Evolutionary conservation across 2,329 filamentous ascomycete genomes (phyloP), one percentile per base, ranked within the genome.

Genomic region (Trichophyton benhamiae): DNA sequence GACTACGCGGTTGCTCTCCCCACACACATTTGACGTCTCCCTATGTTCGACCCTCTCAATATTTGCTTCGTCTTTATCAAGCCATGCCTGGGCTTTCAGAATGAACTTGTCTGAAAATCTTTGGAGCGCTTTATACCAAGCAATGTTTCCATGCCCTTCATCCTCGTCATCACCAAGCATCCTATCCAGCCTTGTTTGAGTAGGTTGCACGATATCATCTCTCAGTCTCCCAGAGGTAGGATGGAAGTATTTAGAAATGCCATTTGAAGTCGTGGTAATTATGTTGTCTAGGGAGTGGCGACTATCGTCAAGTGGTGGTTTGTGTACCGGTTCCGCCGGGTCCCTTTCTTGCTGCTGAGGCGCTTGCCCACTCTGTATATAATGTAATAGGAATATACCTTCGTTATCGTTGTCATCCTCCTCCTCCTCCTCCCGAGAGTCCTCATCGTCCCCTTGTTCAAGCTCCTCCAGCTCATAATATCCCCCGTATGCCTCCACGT

Each of bases 231-330:
- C 62, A 2, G 67, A 67, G 7, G 55, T 17, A 3, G 62, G 62
- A 62, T 70, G 62, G 58, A 70, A 69, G 53, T 66, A 68, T 60
- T 59, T 64, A 1, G 63, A 61, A 7, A 68, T 59, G n/a, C 33
- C 60, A 27, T 60, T 22, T 25, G 42, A 49, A 38, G 25, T 3
- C 17, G 49, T 48, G 27, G 8, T 7, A 22, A 20, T 11, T 59
- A 25, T 48, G 27, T 36, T 15, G 42, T 36, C n/a, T 49, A 25
- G 30, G 41, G 22, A 25, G 8, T 27, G 38, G 20, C 11, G 58
- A 30, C 20, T 49, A 13, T 33, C 25, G 44, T 20, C 25, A 27
- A 6, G 9, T 13, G 20, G 9, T 8, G 9, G 46, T 22, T 49
- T 20, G n/a, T 15, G 25, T 49, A 20, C 3, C 3, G 20, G 4